Base-by-base conservation (phyloP, 192 early-diverging fungal genomes). In the Backusella morwellensis region DNA sequence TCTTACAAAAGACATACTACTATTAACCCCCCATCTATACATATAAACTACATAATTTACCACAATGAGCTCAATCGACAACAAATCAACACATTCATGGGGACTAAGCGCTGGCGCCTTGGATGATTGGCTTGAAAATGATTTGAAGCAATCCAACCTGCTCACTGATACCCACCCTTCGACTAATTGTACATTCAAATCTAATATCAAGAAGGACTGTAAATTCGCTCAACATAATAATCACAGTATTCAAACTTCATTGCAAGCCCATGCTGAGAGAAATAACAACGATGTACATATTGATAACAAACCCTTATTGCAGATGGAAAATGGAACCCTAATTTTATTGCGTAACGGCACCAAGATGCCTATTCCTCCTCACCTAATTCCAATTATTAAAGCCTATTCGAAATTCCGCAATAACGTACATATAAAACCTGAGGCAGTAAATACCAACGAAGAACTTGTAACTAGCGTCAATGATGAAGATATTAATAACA, bases 51-150 rank as follows among this genome's bases (percentile, higher is more conserved):
- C n/a, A 41, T 47, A 66, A 41, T 59, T 19, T 14, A 35, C 21
- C 9, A 42, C 50, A 50, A 72, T 72, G 70, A 72, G 70, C 15
- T 72, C 41, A 44, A 50, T 29, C 26, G 42, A 72, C 29, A 50
- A 44, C 12, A 72, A 68, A 44, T 26, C 74, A 19, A 41, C 35
- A 26, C 26, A 35, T 35, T n/a, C 38, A 12, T 66, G 38, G 59
- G 73, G 73, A 38, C 35, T 79, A 19, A 68, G 36, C 29, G 54
- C 67, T 52, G 44, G 50, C 14, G 50, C 73, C n/a, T 74, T 77
- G 69, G 76, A 77, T 40, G 76, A 70, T 32, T 77, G 76, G 76
- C 68, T 77, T 38, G 76, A 77, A 40, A 77, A 66, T 41, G 76
- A 77, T 21, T 54, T 77, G 36, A 77, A 54, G 14, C 76, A 77